Evolutionary conservation across 805 yeast species (phyloP), one percentile per base, ranked within the genome.

Genomic region (Metschnikowia sp.): DNA sequence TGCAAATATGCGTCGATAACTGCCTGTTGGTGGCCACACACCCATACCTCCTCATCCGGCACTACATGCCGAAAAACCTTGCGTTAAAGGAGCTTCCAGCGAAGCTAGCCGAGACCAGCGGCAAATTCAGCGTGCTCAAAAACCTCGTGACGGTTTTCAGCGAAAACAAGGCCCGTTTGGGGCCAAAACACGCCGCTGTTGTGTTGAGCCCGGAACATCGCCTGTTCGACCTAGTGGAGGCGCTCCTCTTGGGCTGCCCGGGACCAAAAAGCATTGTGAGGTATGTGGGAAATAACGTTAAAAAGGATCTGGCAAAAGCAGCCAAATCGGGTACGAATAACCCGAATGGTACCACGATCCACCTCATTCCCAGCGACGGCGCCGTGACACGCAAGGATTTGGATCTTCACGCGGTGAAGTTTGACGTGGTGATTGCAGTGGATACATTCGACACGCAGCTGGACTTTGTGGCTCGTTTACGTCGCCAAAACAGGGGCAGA

Each of bases 21-120:
- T 81, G 91, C 38, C 84, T 84, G 62, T 73, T 84, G 26, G 94
- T 91, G 2, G 82, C 95, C 22, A 81, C 92, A 0, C 99, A 92
- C 67, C 98, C 98, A 0, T 91, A 86, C 58, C 66, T 92, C 42
- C 68, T 92, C 43, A 88, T 92, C 45, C 84, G 83, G 48, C 96
- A 91, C 62, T 83, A 84, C 56, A 78, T 88, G 76, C 98, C 98
- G 12, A 88, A 84, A 64, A 82, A 83, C 51, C 70, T 88, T 51
- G 76, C 79, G 10, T 80, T 82, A 39, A 82, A 84, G 63, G 94
- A 88, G 58, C 79, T 83, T 49, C 87, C 94, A 8, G 69, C 68
- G 40, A 79, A 87, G 63, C 60, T 89, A 41, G 82, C 84, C 4
- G 88, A 86, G 39, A 84, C 92, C 1, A 82, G 90, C 63, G 96